Conservation (phyloP, 2,329 filamentous ascomycete genomes). For the Cercospora zeae-maydis region DNA sequence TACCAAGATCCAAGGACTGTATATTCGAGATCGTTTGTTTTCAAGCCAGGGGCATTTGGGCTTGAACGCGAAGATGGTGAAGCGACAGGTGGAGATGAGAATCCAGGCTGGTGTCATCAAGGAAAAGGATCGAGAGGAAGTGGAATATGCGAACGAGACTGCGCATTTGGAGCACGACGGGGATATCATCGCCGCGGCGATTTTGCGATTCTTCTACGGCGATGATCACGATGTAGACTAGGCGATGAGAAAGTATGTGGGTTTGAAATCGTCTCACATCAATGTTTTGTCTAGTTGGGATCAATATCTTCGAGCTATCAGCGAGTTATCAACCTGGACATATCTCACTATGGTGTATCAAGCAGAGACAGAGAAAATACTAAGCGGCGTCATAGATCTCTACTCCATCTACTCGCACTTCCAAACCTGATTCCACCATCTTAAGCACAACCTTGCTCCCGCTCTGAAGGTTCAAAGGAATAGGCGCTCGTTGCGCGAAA, state of each 20-base stretch:
- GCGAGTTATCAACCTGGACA: no score
- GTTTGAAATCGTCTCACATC: not conserved
- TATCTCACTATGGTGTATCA: not conserved
- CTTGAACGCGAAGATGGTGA: constrained; percentile 48
- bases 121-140: constrained; percentile 38
- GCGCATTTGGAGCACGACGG: constrained; percentile 43
- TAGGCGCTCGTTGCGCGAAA: constrained; percentile 25
- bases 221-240: constrained; percentile 45
- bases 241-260: not conserved
- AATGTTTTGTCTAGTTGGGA: not conserved
- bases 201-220: constrained; percentile 48
- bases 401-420: constrained; percentile 25
- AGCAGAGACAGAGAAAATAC: not conserved
- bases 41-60: constrained; percentile 48
- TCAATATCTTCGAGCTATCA: not conserved
- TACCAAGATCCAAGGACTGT: constrained; percentile 46
- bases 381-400: constrained; percentile 23
- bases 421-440: constrained; percentile 23
- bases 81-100: constrained; percentile 44
- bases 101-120: constrained; percentile 44
- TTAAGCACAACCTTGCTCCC: constrained; percentile 24
- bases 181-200: constrained; percentile 38
- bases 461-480: constrained; percentile 20
- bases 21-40: constrained; percentile 46
- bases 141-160: constrained; percentile 38